Conservation (phyloP, 2,329 filamentous ascomycete genomes). For the Penicillium sp. region DNA sequence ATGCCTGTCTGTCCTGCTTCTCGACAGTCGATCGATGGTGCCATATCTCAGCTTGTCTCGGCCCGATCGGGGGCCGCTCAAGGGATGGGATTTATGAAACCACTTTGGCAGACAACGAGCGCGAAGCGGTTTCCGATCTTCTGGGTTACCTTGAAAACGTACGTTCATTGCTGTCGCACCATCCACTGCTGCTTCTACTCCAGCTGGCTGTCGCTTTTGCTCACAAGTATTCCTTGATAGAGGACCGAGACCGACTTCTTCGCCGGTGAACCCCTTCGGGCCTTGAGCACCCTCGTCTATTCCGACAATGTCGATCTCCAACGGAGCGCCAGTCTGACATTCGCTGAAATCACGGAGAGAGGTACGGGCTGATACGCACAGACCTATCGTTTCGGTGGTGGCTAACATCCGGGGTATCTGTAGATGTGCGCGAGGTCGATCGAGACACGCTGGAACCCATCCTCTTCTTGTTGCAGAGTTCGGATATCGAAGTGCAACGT, state of each 20-base stretch:
- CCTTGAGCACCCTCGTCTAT: slow-evolving; percentile 90
- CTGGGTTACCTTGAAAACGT: slow-evolving; percentile 96
- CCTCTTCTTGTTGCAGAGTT: slow-evolving; percentile 83
- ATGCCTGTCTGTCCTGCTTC: slow-evolving; percentile 36
- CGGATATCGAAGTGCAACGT: slow-evolving; percentile 92
- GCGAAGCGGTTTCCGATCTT: slow-evolving; percentile 91
- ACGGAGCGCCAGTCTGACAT: slow-evolving; percentile 91
- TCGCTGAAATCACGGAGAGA: slow-evolving; percentile 97
- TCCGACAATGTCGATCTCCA: slow-evolving; percentile 98
- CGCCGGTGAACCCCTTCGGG: slow-evolving; percentile 83
- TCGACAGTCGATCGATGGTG: slow-evolving; percentile 38
- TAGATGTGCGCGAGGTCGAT: slow-evolving; percentile 94
- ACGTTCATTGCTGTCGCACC: too few species aligned
- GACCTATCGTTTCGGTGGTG: slow-evolving; percentile 9
- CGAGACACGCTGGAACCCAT: slow-evolving; percentile 92
- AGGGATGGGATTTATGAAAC: slow-evolving; percentile 76
- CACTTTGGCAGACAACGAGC: slow-evolving; percentile 86
- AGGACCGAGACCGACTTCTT: slow-evolving; percentile 99
- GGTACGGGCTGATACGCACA: slow-evolving; percentile 59
- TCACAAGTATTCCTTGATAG: too few species aligned
- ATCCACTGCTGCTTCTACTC: too few species aligned
- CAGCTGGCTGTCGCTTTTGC: too few species aligned
- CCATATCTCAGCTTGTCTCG: slow-evolving; percentile 37
- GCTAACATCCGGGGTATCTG: too few species aligned
- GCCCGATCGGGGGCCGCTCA: slow-evolving; percentile 54